These are phyloP conservation scores for Geotrichum candidum DNA, from an alignment of 1,139 yeast genomes.

Conservation along the genomic window DNA sequence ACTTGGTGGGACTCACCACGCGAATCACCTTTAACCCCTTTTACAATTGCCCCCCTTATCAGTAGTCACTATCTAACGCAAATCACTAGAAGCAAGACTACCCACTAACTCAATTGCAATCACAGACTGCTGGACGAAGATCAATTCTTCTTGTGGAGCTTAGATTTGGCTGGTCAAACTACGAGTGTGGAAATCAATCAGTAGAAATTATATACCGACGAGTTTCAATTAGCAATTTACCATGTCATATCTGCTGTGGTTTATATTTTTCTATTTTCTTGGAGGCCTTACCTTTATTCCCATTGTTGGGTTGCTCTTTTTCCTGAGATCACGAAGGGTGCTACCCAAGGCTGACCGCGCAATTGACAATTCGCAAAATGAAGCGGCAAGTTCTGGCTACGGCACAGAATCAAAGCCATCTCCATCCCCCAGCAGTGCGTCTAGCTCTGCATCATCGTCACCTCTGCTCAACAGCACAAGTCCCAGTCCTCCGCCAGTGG, in stretches of 20 bases:
- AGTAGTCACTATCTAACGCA: background rate
- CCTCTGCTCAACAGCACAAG: slow-evolving; percentile 40
- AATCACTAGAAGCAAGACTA: background rate
- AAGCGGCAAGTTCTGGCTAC: background rate
- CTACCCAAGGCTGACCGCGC: slow-evolving; percentile 31
- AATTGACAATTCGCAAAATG: background rate
- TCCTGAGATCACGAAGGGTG: slow-evolving; percentile 31
- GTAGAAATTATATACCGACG: background rate
- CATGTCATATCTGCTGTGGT: slow-evolving; percentile 17
- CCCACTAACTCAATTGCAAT: background rate
- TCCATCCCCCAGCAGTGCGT: background rate
- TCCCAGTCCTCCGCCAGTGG: slow-evolving; percentile 25
- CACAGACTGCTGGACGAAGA: background rate
- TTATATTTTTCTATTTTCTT: slow-evolving; percentile 45
- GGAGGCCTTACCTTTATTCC: slow-evolving; percentile 85
- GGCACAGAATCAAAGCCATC: background rate
- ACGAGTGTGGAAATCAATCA: background rate
- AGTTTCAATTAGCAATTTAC: background rate
- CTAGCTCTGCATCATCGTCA: slow-evolving; percentile 20
- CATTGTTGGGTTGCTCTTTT: slow-evolving; percentile 38
- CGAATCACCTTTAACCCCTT: background rate
- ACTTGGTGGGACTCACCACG: background rate
- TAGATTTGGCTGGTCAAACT: background rate
- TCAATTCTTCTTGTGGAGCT: background rate
- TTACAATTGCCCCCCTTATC: background rate